Conservation (phyloP, 176 grass and related monocot genomes). For the Neostapfia colusana region DNA sequence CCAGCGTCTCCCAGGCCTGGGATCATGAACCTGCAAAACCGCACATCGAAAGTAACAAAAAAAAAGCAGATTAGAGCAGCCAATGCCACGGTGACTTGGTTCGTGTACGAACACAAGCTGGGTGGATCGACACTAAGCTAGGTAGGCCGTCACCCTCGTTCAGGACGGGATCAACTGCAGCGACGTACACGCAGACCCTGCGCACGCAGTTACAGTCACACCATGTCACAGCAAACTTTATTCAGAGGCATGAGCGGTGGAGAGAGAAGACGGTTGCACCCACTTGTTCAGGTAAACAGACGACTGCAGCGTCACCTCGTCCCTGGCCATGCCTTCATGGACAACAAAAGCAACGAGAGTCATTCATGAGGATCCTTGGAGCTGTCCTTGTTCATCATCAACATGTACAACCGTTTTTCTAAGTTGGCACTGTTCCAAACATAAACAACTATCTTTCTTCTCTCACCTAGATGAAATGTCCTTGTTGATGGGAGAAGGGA, state of each 20-base stretch:
- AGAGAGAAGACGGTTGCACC: neutral
- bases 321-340: neutral
- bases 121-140: too few species aligned
- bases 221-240: neutral
- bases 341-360: neutral
- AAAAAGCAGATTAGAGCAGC: neutral
- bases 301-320: constrained; percentile 10
- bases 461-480: constrained; percentile 5
- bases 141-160: neutral
- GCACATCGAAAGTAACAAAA: neutral
- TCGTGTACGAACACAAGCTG: neutral
- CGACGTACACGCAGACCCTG: neutral
- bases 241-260: too few species aligned
- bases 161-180: neutral
- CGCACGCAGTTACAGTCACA: neutral
- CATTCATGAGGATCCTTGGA: neutral
- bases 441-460: too few species aligned
- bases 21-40: neutral
- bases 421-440: too few species aligned
- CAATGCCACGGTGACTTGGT: neutral
- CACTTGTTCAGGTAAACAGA: constrained; percentile 10
- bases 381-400: neutral
- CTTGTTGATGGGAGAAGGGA: neutral
- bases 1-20: constrained; percentile 8
- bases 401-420: neutral